A percentile compares a stretch with the other conserved stretches of the same genome.
These are phyloP conservation scores for Quercus phellos DNA, from an alignment of 331 rosid genomes.

Conservation along the genomic window DNA sequence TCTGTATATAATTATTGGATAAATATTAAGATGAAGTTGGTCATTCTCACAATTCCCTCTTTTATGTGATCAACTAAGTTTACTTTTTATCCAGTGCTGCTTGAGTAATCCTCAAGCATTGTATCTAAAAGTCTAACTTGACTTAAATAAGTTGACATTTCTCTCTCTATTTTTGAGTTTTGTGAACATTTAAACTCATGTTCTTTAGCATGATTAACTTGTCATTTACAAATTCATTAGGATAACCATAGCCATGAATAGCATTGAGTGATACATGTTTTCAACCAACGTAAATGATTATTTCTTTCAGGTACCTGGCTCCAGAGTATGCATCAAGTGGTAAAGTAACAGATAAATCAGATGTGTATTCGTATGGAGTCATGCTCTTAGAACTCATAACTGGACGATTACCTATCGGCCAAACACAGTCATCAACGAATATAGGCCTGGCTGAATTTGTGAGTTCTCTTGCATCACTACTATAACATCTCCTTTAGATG, in stretches of 20 bases:
- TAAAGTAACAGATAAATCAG: slow-evolving; percentile 63
- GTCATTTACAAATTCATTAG: not conserved
- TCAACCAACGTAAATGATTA: not conserved
- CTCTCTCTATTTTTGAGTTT: not conserved
- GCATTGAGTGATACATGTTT: not conserved
- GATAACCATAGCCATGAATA: not conserved
- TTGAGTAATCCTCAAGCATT: not conserved
- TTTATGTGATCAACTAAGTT: not conserved
- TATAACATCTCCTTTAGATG: not conserved
- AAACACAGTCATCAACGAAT: slow-evolving; percentile 27
- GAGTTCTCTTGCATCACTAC: slow-evolving; percentile 11
- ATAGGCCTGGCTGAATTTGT: slow-evolving; percentile 61
- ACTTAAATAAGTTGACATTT: not conserved
- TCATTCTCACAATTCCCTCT: not conserved
- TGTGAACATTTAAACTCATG: not conserved
- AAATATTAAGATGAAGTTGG: not conserved
- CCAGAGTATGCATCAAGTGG: slow-evolving; percentile 74
- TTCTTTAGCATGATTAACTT: not conserved
- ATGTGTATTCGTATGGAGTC: slow-evolving; percentile 55
- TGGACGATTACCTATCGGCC: slow-evolving; percentile 42
- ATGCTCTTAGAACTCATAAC: slow-evolving; percentile 62
- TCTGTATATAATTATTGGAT: not conserved
- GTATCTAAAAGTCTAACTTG: not conserved
- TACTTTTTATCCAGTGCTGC: not conserved
- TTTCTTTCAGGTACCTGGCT: slow-evolving; percentile 51